Percentiles rank a stretch among this genome's conserved stretches.
These are phyloP conservation scores for Roridomyces roridus DNA, from an alignment of 768 basidiomycete species.

Conservation along the genomic window DNA sequence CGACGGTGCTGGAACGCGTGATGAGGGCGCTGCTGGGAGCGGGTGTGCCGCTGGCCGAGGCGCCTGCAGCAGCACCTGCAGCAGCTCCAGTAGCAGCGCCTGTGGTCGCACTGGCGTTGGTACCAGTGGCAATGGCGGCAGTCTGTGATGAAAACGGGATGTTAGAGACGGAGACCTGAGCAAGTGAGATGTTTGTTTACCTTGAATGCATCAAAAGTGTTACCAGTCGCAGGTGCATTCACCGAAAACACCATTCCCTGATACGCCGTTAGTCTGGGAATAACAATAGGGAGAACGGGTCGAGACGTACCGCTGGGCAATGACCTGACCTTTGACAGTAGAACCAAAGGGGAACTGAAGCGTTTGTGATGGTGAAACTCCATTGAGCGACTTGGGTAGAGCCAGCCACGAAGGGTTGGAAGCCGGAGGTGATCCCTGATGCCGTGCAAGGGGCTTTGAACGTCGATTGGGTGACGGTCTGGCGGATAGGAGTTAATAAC, in stretches of 20 bases:
- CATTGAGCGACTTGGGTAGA: conserved; percentile 40
- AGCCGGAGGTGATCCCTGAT: conserved; percentile 47
- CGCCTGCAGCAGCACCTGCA: conserved; percentile 16
- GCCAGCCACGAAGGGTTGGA: conserved; percentile 34
- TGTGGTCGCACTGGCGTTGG: conserved; percentile 1
- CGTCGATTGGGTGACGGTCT: conserved; percentile 55
- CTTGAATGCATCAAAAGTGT: conserved; percentile 45
- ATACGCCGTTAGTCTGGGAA: conserved; percentile 22
- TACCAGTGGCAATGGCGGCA: conserved; percentile 7
- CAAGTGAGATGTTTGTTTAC: conserved; percentile 9
- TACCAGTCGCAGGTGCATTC: conserved; percentile 41
- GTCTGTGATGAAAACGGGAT: too few relatives aligned
- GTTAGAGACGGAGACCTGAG: not conserved
- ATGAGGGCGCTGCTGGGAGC: conserved; percentile 34
- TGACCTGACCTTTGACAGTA: conserved; percentile 43
- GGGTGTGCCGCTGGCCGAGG: conserved; percentile 13
- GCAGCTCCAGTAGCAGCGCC: conserved; percentile 10
- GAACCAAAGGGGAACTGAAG: conserved; percentile 50
- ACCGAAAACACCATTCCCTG: conserved; percentile 55
- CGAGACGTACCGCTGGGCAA: conserved; percentile 1
- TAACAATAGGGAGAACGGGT: conserved; percentile 19
- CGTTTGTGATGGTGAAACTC: conserved; percentile 45
- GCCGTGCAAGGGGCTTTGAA: conserved; percentile 47
- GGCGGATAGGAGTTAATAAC: not conserved
- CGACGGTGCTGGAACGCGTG: conserved; percentile 40